phyloP scores from a whole-genome alignment of 257 asterid species.

The Cruciata laevipes region DNA sequence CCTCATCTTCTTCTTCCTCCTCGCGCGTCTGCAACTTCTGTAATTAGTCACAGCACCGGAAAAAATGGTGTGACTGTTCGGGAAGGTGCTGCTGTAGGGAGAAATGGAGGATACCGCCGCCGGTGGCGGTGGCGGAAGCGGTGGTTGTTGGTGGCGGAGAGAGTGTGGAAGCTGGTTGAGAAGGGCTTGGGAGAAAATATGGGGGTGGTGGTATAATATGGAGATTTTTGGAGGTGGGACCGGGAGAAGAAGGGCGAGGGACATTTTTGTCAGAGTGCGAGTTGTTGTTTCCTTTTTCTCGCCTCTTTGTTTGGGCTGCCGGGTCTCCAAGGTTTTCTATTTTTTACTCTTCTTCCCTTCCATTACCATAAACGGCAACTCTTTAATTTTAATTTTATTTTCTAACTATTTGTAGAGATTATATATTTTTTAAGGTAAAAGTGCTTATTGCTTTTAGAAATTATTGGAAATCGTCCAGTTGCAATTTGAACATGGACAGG shows the following conservation, averaged over 20 bases:
- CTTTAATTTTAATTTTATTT: too few relatives aligned
- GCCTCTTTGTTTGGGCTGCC: slow-evolving; percentile 21
- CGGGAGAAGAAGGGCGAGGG: slow-evolving; percentile 27
- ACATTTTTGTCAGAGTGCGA: slow-evolving; percentile 24
- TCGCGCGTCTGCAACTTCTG: background rate
- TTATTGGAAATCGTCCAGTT: too few relatives aligned
- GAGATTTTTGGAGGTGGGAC: slow-evolving; percentile 25
- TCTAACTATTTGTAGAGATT: too few relatives aligned
- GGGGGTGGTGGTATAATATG: background rate
- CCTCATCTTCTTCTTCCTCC: background rate
- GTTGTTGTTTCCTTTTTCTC: slow-evolving; percentile 7
- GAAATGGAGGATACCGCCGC: background rate
- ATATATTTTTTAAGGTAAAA: too few relatives aligned
- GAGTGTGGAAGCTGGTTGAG: background rate
- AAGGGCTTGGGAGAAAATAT: background rate
- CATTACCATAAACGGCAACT: background rate
- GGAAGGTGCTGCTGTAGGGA: background rate
- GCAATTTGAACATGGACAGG: too few relatives aligned
- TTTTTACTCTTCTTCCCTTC: background rate
- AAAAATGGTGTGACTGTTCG: background rate
- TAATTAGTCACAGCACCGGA: background rate
- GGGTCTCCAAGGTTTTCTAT: slow-evolving; percentile 21
- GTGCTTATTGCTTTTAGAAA: too few relatives aligned
- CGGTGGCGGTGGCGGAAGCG: background rate
- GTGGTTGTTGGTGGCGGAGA: background rate